phyloP scores from a whole-genome alignment of 257 asterid species.

The Solanum neorickii region DNA sequence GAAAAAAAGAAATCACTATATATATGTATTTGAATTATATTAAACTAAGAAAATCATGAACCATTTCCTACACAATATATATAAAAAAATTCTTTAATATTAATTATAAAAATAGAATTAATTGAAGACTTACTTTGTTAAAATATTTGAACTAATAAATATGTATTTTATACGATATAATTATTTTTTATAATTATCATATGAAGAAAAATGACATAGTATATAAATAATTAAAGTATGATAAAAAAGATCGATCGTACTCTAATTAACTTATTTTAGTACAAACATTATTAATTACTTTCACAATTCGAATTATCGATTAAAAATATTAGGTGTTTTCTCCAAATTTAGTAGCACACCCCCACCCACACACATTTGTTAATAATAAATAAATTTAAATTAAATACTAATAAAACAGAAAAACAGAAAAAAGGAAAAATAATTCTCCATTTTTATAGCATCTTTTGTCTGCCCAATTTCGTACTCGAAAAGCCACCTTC shows the following conservation, averaged over 20 bases:
- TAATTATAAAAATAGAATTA: too few relatives aligned
- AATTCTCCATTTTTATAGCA: background rate
- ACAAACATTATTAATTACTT: too few relatives aligned
- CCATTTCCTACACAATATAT: background rate
- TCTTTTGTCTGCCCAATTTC: background rate
- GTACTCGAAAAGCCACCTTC: slow-evolving; percentile 1
- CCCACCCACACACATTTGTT: background rate
- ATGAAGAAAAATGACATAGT: background rate
- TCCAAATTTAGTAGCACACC: background rate
- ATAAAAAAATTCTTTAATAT: too few relatives aligned
- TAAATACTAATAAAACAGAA: background rate
- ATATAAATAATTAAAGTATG: background rate
- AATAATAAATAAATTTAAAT: too few relatives aligned
- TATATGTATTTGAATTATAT: background rate
- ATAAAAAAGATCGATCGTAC: too few relatives aligned
- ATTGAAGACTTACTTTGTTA: background rate
- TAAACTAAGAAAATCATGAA: background rate
- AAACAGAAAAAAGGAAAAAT: background rate
- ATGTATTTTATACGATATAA: too few relatives aligned
- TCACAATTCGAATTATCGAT: background rate
- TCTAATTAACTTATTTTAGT: too few relatives aligned
- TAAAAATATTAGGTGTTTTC: background rate
- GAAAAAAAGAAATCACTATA: too few relatives aligned
- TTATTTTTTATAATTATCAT: too few relatives aligned
- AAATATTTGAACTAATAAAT: too few relatives aligned